These are phyloP conservation scores for Dalbergia cultrata DNA, from an alignment of 306 rosid species.

Conservation along the genomic window DNA sequence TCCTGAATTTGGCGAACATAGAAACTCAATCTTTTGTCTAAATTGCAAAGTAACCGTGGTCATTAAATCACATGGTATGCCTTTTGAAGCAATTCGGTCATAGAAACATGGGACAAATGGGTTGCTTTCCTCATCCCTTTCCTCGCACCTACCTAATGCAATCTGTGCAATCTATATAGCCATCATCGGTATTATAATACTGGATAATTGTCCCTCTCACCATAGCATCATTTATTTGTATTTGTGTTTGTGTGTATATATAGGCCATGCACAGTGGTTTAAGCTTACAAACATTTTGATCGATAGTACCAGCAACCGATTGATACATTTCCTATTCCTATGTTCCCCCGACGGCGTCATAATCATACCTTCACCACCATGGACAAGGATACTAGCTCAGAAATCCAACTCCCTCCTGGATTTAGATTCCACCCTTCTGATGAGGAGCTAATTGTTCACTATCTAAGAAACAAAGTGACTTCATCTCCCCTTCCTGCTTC, in stretches of 20 bases:
- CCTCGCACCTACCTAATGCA: slow-evolving; percentile 38
- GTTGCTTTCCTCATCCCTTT: slow-evolving; percentile 50
- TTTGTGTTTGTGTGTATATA: slow-evolving; percentile 41
- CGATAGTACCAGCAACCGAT: slow-evolving; percentile 53
- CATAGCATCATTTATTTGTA: slow-evolving; percentile 29
- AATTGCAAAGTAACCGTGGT: slow-evolving; percentile 47
- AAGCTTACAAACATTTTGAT: slow-evolving; percentile 51
- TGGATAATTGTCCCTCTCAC: slow-evolving; percentile 54
- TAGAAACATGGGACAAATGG: slow-evolving; percentile 44
- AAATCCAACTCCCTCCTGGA: slow-evolving; percentile 79
- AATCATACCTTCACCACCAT: slow-evolving; percentile 31
- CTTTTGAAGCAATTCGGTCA: slow-evolving; percentile 47
- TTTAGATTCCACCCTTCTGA: slow-evolving; percentile 90
- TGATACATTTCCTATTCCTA: slow-evolving; percentile 35
- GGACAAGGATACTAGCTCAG: slow-evolving; percentile 56
- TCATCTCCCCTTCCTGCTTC: slow-evolving; percentile 73
- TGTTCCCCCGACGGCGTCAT: slow-evolving; percentile 53
- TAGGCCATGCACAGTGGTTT: slow-evolving; percentile 57
- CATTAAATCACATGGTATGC: slow-evolving; percentile 35
- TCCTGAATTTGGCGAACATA: slow-evolving; percentile 36
- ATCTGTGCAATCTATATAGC: slow-evolving; percentile 35
- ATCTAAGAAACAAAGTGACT: slow-evolving; percentile 67
- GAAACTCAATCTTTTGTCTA: slow-evolving; percentile 47
- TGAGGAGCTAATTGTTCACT: slow-evolving; percentile 76
- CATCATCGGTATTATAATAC: slow-evolving; percentile 42